Conservation (phyloP, 1,139 yeast genomes). For the Entelexis paramagnoliae region DNA sequence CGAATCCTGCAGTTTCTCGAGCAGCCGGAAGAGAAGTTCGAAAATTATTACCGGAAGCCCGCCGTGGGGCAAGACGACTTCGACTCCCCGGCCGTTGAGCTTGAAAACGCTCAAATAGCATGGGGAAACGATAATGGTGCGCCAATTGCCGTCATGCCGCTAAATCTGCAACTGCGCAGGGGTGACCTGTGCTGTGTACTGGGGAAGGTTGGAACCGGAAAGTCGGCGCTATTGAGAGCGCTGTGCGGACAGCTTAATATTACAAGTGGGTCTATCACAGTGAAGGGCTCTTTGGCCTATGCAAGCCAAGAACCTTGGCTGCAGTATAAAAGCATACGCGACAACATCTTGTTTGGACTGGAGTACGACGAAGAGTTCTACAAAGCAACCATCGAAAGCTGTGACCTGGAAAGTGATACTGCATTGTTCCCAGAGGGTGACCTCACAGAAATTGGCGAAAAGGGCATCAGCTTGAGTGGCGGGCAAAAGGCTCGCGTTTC, state of each 20-base stretch:
- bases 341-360: slow-evolving; percentile 72
- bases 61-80: background rate
- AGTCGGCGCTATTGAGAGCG: slow-evolving; percentile 55
- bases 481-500: slow-evolving; percentile 86
- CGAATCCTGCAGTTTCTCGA: slow-evolving; percentile 46
- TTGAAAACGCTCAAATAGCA: slow-evolving; percentile 38
- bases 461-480: slow-evolving; percentile 78
- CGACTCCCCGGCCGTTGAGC: slow-evolving; percentile 21
- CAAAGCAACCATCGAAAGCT: slow-evolving; percentile 57
- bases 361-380: slow-evolving; percentile 60
- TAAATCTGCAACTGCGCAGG: slow-evolving; percentile 44
- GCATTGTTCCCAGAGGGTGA: slow-evolving; percentile 70
- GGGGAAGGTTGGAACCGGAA: slow-evolving; percentile 78
- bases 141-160: slow-evolving; percentile 41
- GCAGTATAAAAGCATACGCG: slow-evolving; percentile 61
- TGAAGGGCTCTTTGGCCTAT: slow-evolving; percentile 64
- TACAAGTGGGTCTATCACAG: slow-evolving; percentile 38
- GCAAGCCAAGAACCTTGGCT: slow-evolving; percentile 81
- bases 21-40: slow-evolving; percentile 37
- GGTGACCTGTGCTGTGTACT: slow-evolving; percentile 64
- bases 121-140: slow-evolving; percentile 34
- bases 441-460: slow-evolving; percentile 75
- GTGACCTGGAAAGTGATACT: slow-evolving; percentile 62
- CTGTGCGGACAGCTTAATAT: slow-evolving; percentile 49
- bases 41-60: slow-evolving; percentile 12